Evolutionary conservation across 441 rosid species (phyloP), one percentile per base, ranked within the genome.

Genomic region (Gossypium schwendimanii): DNA sequence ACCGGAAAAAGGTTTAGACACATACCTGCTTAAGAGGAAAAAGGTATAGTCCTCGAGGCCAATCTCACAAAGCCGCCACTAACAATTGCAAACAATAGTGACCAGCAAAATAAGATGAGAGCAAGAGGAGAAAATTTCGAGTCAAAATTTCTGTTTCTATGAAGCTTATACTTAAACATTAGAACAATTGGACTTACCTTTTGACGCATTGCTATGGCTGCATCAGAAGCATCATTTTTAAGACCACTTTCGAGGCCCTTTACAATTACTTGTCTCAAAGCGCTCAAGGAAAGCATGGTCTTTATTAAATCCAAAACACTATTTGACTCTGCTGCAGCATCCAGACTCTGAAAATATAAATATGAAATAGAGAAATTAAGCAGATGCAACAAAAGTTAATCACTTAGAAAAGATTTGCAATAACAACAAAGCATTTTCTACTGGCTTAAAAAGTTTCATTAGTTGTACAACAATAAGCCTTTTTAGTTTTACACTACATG

Each of bases 51-150:
- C 99, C 82, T 95, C 99, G 2, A 95, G 94, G 70, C 96, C 99
- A 73, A 92, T 95, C 88, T 95, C 99, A 80, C 88, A 91, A 73
- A 95, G 94, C 62, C 99, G 98, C 99, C 99, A 95, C 99, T 95
- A 84, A 20, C 59, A 79, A 39, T 73, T 11, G 50, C 44, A 47
- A 70, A 80, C 9, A 59, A 14, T 49, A 74, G 62, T 63, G 53
- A 20, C 28, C 41, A 62, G 60, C n/a, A 68, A 75, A 62, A 54
- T 21, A 61, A 23, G 67, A 28, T 23, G 24, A 47, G 58, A 0
- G 21, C 14, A 70, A 50, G 67, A 63, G 6, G 33, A 50, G 12
- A 61, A 61, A 26, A 50, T 18, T 72, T 28, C 60, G 15, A 15
- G 73, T 71, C 71, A 26, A 52, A 77, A 70, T 24, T 65, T 70